Conservation (phyloP, 345 rosid genomes). For the Iberis pinnata region DNA sequence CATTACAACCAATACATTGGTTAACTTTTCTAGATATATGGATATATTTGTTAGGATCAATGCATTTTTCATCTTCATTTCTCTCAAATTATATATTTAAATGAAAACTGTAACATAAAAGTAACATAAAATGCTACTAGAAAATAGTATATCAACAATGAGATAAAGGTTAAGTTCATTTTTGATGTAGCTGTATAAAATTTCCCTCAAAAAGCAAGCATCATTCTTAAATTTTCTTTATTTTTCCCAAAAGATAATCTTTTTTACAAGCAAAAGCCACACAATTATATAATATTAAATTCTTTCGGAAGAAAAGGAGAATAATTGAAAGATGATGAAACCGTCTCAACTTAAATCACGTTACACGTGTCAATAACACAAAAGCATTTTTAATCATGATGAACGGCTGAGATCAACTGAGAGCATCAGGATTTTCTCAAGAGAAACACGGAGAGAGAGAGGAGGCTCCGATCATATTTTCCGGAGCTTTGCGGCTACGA, state of each 20-base stretch:
- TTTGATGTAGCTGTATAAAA: too few relatives aligned
- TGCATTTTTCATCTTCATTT: too few relatives aligned
- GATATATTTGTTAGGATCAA: too few relatives aligned
- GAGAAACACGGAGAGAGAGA: neutral
- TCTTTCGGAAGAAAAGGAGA: slow-evolving; percentile 6
- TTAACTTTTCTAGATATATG: too few relatives aligned
- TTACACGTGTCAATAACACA: slow-evolving; percentile 21
- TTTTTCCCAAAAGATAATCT: neutral
- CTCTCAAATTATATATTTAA: too few relatives aligned
- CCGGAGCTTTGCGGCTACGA: slow-evolving; percentile 40
- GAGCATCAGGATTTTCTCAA: neutral
- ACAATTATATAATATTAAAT: slow-evolving; percentile 9
- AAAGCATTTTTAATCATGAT: slow-evolving; percentile 6
- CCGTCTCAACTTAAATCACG: slow-evolving; percentile 13
- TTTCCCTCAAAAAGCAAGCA: too few relatives aligned
- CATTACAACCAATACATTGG: too few relatives aligned
- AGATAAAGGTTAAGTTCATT: too few relatives aligned
- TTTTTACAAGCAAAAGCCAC: slow-evolving; percentile 22
- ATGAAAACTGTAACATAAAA: too few relatives aligned
- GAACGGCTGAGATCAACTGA: slow-evolving; percentile 29
- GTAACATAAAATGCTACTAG: too few relatives aligned
- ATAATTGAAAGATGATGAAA: slow-evolving; percentile 20
- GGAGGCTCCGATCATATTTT: slow-evolving; percentile 33
- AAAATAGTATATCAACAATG: too few relatives aligned
- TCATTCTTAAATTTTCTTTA: too few relatives aligned